Evolutionary conservation across 2,329 filamentous ascomycete genomes (phyloP).

Genomic region (Knufia petricola): DNA sequence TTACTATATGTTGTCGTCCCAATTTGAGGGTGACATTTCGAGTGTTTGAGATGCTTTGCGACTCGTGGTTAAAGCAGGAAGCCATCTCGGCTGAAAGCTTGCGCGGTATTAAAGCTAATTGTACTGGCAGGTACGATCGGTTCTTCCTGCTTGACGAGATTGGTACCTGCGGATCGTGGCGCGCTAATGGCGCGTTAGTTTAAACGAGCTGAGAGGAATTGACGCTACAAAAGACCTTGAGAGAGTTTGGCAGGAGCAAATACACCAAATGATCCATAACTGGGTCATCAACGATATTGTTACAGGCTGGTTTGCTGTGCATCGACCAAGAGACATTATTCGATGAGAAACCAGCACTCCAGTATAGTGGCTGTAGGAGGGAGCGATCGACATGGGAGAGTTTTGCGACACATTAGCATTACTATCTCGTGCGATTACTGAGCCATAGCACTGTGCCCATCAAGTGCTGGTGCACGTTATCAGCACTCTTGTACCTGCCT

Average conservation of each 20-base stretch:
- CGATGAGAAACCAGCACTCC: no score
- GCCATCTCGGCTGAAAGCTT: not conserved
- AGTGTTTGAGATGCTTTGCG: no score
- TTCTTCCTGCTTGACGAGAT: not conserved
- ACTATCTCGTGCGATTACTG: not conserved
- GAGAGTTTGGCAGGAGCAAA: not conserved
- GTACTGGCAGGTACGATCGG: not conserved
- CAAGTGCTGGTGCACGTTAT: not conserved
- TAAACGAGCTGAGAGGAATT: no score
- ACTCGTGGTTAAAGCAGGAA: not conserved
- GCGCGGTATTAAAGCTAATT: not conserved
- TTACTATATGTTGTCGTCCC: not conserved
- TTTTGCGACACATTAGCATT: constrained; percentile 8
- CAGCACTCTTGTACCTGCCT: not conserved
- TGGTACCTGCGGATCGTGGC: not conserved
- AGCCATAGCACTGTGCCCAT: not conserved
- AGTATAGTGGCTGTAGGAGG: no score
- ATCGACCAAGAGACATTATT: no score
- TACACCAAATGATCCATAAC: not conserved
- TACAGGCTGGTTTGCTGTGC: no score
- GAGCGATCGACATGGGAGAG: not conserved
- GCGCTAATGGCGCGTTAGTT: not conserved
- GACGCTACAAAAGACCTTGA: no score
- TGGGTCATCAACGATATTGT: no score
- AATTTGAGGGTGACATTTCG: not conserved